Conservation (phyloP, 2,329 filamentous ascomycete genomes). For the Aspergillus novoparasiticus region DNA sequence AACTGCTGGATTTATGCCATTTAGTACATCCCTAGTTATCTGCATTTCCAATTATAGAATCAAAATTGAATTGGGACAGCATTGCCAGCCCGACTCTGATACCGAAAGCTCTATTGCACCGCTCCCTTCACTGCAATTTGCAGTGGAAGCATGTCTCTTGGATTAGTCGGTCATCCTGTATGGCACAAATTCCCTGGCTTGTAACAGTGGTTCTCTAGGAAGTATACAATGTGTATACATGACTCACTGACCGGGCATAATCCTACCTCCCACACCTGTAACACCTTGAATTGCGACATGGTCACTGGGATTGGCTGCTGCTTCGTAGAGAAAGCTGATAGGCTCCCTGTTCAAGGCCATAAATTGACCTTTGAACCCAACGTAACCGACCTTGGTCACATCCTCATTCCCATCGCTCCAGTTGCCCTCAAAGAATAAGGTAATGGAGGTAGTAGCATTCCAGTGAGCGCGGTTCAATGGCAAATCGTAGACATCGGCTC, state of each 20-base stretch:
- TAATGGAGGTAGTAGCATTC: conserved; percentile 78
- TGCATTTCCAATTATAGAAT: background rate
- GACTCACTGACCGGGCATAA: conserved; percentile 47
- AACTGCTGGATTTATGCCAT: background rate
- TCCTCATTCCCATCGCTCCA: conserved; percentile 80
- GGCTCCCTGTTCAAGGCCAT: conserved; percentile 83
- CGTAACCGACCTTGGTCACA: conserved; percentile 74
- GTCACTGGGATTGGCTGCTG: conserved; percentile 86
- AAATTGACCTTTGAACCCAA: conserved; percentile 94
- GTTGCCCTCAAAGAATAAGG: conserved; percentile 90
- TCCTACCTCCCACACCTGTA: conserved; percentile 39
- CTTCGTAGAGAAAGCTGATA: conserved; percentile 86
- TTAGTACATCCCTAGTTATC: background rate
- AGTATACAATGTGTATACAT: background rate
- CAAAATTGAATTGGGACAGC: background rate
- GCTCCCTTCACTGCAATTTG: background rate
- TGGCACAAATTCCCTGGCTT: background rate
- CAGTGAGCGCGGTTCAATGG: conserved; percentile 86
- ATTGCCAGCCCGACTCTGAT: background rate
- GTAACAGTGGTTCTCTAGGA: background rate
- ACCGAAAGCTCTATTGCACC: background rate
- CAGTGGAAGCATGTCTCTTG: background rate
- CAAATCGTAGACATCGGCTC: conserved; percentile 75
- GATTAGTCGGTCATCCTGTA: background rate
- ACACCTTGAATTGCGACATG: conserved; percentile 60